Evolutionary conservation across 169 alveolate species (phyloP).

Genomic region (Cryptosporidium parvum): DNA sequence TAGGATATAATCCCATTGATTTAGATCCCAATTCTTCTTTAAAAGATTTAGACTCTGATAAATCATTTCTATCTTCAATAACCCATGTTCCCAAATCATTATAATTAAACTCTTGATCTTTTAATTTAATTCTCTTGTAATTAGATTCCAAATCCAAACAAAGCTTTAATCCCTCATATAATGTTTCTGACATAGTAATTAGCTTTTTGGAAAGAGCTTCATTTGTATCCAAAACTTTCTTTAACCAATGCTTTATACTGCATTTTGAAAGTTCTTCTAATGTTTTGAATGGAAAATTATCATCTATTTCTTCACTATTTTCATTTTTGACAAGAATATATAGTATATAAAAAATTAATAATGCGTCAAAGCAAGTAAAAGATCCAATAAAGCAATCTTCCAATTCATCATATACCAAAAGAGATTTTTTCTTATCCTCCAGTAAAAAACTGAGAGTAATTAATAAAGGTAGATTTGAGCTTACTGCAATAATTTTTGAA

Average conservation of each 20-base stretch:
- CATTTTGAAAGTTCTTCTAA: slow-evolving; percentile 48
- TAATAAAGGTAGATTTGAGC: slow-evolving; percentile 51
- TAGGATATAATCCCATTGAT: slow-evolving; percentile 33
- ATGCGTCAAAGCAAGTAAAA: slow-evolving; percentile 57
- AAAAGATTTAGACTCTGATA: neutral
- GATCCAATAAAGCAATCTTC: slow-evolving; percentile 26
- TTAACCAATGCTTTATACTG: slow-evolving; percentile 39
- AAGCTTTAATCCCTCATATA: slow-evolving; percentile 41
- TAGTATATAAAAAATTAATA: slow-evolving; percentile 34
- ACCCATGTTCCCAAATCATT: slow-evolving; percentile 56
- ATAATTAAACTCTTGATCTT: slow-evolving; percentile 19
- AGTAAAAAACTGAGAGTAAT: slow-evolving; percentile 41
- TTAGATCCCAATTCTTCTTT: neutral
- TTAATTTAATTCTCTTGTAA: slow-evolving; percentile 1
- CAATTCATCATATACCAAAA: slow-evolving; percentile 45
- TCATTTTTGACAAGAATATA: slow-evolving; percentile 16
- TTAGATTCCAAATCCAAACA: slow-evolving; percentile 23
- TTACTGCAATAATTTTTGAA: slow-evolving; percentile 42
- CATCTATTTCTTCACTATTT: neutral
- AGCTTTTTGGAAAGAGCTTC: neutral
- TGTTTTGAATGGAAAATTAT: slow-evolving; percentile 31
- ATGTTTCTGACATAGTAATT: neutral
- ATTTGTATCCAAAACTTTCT: neutral
- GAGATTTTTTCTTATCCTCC: slow-evolving; percentile 57
- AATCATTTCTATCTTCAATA: neutral